Evolutionary conservation across 441 rosid species (phyloP), one percentile per base, ranked within the genome.

Genomic region (Aquilaria agallochum): DNA sequence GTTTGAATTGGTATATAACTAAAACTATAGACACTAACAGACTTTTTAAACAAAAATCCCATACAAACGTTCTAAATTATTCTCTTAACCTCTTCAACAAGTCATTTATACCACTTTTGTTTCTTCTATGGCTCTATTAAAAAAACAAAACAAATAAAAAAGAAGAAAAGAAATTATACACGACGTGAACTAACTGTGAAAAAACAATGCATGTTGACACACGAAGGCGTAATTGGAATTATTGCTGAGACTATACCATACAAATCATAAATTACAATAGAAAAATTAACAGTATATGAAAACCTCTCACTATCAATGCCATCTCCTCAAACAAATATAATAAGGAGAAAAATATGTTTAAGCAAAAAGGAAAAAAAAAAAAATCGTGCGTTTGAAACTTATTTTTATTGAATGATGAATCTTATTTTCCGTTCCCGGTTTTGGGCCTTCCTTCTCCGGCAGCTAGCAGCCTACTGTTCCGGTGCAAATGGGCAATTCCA

Each of bases 361-460:
- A 30, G 52, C 45, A 45, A 56, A 40, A 5, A 27, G 31, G n/a
- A 51, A 52, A 48, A 66, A 60, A 69, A 57, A 67, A 67, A 36
- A 48, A 36, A 59, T 50, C 40, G 40, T 34, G 42, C 6, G 6
- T 36, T 36, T 53, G 56, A 64, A 69, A 65, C 58, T 72, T 58
- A 59, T 71, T 60, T 20, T 12, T 45, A 11, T 51, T 50, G 36
- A 53, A 42, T 34, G 42, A 50, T 40, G 5, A 36, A 1, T 62
- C 54, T 83, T 85, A 85, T 72, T 80, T 88, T 74, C 83, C 75
- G 57, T 58, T 76, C 13, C 71, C 81, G 56, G 81, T 71, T 70
- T 80, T 88, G 65, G 91, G 83, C 68, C 85, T 94, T 71, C 80
- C 85, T 47, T 85, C 95, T n/a, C 77, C 80, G 40, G 73, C 65